phyloP scores from a whole-genome alignment of 2,329 filamentous ascomycete species.

The Apiospora sp. region DNA sequence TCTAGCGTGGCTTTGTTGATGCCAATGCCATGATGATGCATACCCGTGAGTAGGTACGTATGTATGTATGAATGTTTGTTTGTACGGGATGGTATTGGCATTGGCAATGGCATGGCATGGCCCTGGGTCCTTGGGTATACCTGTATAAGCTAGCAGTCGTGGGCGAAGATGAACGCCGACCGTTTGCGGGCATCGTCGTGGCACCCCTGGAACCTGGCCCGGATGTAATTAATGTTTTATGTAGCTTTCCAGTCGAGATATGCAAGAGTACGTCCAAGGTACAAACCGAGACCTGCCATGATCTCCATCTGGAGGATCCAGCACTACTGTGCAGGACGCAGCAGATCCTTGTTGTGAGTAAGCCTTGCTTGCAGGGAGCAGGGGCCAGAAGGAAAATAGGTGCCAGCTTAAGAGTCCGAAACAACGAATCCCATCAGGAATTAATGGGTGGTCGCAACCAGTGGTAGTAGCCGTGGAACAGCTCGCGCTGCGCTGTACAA shows the following conservation, averaged over 20 bases:
- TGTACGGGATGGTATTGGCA: neutral
- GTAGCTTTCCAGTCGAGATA: neutral
- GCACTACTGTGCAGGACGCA: constrained; percentile 1
- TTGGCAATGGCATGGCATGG: neutral
- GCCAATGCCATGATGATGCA: constrained; percentile 23
- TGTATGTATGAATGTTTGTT: neutral
- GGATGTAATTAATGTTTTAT: constrained; percentile 9
- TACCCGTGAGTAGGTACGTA: constrained; percentile 11
- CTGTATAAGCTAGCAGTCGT: neutral
- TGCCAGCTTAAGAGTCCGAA: constrained; percentile 15
- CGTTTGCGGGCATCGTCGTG: constrained; percentile 7
- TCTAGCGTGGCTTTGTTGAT: constrained; percentile 23
- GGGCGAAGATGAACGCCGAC: neutral
- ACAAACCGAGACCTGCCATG: constrained; percentile 15
- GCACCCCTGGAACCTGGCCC: neutral
- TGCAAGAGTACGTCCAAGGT: constrained; percentile 9
- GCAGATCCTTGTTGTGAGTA: constrained; percentile 8
- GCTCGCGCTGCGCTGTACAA: constrained; percentile 16
- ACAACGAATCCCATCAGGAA: constrained; percentile 15
- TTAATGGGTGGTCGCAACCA: neutral
- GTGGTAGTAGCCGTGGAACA: constrained; percentile 8
- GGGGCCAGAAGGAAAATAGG: neutral
- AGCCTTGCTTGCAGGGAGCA: constrained; percentile 20
- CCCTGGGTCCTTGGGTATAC: constrained; percentile 2
- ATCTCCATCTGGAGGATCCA: constrained; percentile 1